Evolutionary conservation across 495 filamentous ascomycete genomes (phyloP).

Genomic region (Aspergillus asperescens): DNA sequence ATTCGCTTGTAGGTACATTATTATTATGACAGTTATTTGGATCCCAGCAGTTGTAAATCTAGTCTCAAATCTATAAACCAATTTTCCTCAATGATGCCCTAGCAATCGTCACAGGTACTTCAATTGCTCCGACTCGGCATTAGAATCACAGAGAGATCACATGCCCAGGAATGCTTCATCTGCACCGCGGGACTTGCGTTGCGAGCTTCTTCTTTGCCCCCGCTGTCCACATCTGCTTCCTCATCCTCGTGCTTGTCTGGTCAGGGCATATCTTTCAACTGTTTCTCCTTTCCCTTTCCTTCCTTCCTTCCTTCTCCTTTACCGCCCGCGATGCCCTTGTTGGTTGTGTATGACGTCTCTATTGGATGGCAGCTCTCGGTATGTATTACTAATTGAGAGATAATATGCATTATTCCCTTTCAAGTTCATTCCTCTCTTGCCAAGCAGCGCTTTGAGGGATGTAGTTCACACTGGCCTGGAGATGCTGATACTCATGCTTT

Average conservation of each 20-base stretch:
- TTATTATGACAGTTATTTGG: background rate
- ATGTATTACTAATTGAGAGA: slow-evolving; percentile 19
- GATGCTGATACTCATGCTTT: slow-evolving; percentile 18
- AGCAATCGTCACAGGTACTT: background rate
- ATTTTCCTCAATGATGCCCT: background rate
- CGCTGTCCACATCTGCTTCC: slow-evolving; percentile 3
- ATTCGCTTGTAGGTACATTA: background rate
- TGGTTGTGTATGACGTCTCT: slow-evolving; percentile 35
- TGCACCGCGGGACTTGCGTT: slow-evolving; percentile 13
- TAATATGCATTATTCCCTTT: background rate
- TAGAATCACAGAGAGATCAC: slow-evolving; percentile 14
- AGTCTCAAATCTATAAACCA: background rate
- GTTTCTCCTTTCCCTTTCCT: slow-evolving; percentile 7
- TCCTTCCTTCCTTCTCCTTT: slow-evolving; percentile 7
- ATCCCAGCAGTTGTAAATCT: background rate
- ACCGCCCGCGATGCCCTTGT: slow-evolving; percentile 31
- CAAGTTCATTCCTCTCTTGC: background rate
- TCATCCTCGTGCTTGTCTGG: slow-evolving; percentile 10
- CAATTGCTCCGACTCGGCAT: slow-evolving; percentile 6
- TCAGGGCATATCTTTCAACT: slow-evolving; percentile 10
- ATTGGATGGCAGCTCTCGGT: slow-evolving; percentile 63
- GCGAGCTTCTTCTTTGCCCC: slow-evolving; percentile 12
- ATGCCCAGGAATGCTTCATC: slow-evolving; percentile 24
- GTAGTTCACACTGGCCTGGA: background rate
- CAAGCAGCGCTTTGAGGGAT: background rate